These are phyloP conservation scores for Tephrocybe sp. DNA, from an alignment of 768 basidiomycete genomes.

Conservation along the genomic window DNA sequence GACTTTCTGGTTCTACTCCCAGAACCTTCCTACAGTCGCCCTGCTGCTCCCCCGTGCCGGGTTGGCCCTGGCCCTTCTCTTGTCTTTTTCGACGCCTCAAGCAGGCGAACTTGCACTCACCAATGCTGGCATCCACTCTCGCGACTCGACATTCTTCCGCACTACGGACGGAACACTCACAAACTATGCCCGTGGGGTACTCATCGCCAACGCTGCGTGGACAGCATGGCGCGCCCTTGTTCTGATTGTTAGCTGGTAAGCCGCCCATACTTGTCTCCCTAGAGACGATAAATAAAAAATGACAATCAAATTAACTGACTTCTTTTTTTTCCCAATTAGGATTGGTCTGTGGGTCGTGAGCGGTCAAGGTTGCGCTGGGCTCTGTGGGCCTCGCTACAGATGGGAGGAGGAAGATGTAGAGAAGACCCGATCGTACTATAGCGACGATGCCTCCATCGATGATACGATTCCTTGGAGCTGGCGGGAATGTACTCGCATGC, in stretches of 20 bases:
- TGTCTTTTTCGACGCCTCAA: constrained; percentile 55
- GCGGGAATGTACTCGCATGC: constrained; percentile 65
- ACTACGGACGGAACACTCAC: constrained; percentile 63
- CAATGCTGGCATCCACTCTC: constrained; percentile 43
- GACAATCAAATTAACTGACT: constrained; percentile 1
- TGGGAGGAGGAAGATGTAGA: constrained; percentile 82
- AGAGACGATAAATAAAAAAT: too few species aligned
- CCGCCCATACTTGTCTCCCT: constrained; percentile 3
- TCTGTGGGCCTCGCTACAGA: constrained; percentile 78
- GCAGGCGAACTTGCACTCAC: constrained; percentile 44
- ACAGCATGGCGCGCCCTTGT: constrained; percentile 72
- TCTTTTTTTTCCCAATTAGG: constrained; percentile 34
- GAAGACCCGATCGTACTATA: constrained; percentile 51
- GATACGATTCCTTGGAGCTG: constrained; percentile 75
- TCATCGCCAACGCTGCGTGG: constrained; percentile 81
- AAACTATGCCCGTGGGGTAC: constrained; percentile 71
- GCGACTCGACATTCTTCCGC: constrained; percentile 78
- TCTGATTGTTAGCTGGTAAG: constrained; percentile 69
- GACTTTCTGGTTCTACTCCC: constrained; percentile 78
- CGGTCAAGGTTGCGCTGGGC: constrained; percentile 73
- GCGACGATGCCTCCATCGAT: constrained; percentile 44
- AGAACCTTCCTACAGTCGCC: constrained; percentile 79
- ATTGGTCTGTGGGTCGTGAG: constrained; percentile 78
- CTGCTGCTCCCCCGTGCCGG: constrained; percentile 84
- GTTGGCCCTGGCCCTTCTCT: constrained; percentile 67